Conservation (phyloP, 1,139 yeast genomes). For the Casaregolazyma lundiana region DNA sequence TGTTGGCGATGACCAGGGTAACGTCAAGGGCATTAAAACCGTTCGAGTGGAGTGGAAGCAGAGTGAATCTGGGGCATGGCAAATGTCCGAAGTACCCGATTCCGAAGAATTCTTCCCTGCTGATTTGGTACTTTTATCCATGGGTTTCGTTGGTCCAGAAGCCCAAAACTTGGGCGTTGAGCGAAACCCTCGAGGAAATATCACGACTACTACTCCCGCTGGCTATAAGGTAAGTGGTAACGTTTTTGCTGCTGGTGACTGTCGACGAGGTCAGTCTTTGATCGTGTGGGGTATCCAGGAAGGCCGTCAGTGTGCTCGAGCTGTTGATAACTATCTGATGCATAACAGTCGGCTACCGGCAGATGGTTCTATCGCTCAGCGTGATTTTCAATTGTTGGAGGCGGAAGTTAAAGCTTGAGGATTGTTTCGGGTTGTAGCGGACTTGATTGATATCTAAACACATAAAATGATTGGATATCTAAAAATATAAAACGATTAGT, state of each 20-base stretch:
- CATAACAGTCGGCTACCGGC: constrained; percentile 85
- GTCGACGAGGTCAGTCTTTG: constrained; percentile 97
- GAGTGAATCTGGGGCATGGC: constrained; percentile 96
- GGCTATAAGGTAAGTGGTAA: constrained; percentile 69
- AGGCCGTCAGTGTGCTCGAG: constrained; percentile 97
- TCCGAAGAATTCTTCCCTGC: constrained; percentile 94
- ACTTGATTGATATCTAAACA: no score
- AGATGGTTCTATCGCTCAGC: constrained; percentile 84
- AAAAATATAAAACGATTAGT: no score
- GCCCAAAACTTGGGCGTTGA: constrained; percentile 67
- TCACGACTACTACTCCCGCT: constrained; percentile 48
- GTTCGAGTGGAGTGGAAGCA: constrained; percentile 98
- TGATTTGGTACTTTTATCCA: constrained; percentile 85
- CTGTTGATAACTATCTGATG: constrained; percentile 76
- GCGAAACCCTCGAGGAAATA: constrained; percentile 84
- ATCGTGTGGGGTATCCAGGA: constrained; percentile 99
- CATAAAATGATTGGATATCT: background rate
- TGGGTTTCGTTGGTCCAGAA: constrained; percentile 98
- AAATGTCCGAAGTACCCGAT: constrained; percentile 96
- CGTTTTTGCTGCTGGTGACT: constrained; percentile 94
- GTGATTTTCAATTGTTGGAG: constrained; percentile 51
- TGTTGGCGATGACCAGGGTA: constrained; percentile 90
- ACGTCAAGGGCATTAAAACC: constrained; percentile 86
- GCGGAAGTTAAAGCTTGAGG: constrained; percentile 1
- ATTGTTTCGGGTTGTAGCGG: background rate